These are phyloP conservation scores for Metarhizium sp. DNA, from an alignment of 2,329 filamentous ascomycete species.

Conservation along the genomic window DNA sequence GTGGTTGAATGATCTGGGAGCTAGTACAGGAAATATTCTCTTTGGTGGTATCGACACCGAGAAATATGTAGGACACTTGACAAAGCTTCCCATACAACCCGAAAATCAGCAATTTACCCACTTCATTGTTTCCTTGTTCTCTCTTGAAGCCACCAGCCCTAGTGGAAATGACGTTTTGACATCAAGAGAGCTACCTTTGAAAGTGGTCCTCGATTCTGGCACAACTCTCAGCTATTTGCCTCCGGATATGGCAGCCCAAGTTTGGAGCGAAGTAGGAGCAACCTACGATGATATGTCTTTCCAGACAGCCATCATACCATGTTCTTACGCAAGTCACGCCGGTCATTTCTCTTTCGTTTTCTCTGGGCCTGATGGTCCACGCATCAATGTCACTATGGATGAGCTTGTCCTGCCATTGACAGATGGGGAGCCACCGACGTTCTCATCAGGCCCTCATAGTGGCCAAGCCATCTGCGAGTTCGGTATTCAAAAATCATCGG, in stretches of 20 bases:
- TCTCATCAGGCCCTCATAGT: conserved; percentile 30
- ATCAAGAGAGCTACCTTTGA: conserved; percentile 34
- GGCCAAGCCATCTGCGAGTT: conserved; percentile 43
- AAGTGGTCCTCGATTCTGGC: conserved; percentile 64
- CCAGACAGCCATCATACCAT: conserved; percentile 38
- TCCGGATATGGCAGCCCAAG: conserved; percentile 41
- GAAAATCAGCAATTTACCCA: conserved; percentile 31
- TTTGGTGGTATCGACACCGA: conserved; percentile 74
- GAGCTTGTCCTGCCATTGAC: conserved; percentile 44
- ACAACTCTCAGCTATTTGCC: conserved; percentile 66
- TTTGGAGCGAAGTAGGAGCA: conserved; percentile 48
- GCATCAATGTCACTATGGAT: conserved; percentile 43
- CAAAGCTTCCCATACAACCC: conserved; percentile 47
- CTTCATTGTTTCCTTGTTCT: conserved; percentile 40
- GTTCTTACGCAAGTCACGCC: conserved; percentile 31
- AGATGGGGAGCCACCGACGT: conserved; percentile 21
- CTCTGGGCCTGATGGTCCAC: conserved; percentile 35
- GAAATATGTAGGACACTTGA: conserved; percentile 59
- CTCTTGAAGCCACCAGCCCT: conserved; percentile 35
- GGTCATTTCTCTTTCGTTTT: conserved; percentile 48
- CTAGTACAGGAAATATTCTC: conserved; percentile 60
- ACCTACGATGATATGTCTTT: conserved; percentile 28
- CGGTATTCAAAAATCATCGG: conserved; percentile 43
- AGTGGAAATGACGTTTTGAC: conserved; percentile 39
- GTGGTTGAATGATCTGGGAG: conserved; percentile 51